These are phyloP conservation scores for Botrytis cinerea DNA, from an alignment of 2,329 filamentous ascomycete genomes.

Conservation along the genomic window DNA sequence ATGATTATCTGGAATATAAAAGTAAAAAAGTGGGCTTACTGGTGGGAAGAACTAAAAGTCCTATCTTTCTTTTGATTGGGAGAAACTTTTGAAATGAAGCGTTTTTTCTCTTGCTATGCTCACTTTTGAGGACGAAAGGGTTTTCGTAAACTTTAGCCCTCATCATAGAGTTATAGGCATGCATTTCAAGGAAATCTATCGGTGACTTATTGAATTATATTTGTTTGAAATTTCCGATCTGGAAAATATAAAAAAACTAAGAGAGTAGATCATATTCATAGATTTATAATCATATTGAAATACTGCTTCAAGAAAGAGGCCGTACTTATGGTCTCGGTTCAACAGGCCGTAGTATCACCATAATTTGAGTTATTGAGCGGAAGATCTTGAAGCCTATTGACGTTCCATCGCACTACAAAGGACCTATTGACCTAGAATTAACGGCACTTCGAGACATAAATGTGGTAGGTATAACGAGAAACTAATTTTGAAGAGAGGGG, in stretches of 20 bases:
- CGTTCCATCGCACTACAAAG: neutral
- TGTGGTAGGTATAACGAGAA: neutral
- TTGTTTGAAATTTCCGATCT: neutral
- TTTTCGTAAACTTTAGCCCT: neutral
- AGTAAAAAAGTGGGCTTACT: neutral
- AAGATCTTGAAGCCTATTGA: neutral
- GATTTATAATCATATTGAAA: fast-evolving
- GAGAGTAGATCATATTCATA: neutral
- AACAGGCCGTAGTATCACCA: neutral
- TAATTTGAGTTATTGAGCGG: neutral
- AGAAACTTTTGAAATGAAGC: fast-evolving
- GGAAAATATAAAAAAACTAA: neutral
- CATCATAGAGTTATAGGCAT: neutral
- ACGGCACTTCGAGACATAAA: fast-evolving
- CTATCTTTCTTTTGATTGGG: no score
- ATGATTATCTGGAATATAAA: no score
- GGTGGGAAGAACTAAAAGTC: neutral
- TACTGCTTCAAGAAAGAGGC: fast-evolving
- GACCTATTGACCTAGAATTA: neutral
- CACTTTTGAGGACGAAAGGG: neutral
- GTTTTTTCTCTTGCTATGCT: neutral
- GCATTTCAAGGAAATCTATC: neutral
- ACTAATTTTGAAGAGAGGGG: neutral
- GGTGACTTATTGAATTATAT: fast-evolving
- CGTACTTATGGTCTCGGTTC: neutral